Conservation (phyloP, 805 yeast genomes). For the Brettanomyces sp. region DNA sequence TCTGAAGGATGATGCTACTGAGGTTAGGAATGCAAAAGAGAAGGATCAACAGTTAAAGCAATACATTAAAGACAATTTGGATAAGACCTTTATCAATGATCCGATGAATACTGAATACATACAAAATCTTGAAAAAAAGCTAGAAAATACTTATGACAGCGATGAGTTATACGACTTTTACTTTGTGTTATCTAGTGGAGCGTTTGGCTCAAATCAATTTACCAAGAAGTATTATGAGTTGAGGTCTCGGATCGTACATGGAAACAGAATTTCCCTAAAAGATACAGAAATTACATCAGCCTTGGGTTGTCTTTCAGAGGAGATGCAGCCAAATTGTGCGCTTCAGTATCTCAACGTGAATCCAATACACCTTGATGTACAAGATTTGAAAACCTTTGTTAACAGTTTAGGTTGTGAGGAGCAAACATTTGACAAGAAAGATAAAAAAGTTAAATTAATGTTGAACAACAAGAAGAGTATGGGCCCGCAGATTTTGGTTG, state of each 20-base stretch:
- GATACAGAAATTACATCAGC: too few relatives aligned
- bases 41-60: background rate
- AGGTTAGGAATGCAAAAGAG: constrained; percentile 2
- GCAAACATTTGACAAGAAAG: background rate
- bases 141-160: background rate
- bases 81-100: background rate
- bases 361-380: background rate
- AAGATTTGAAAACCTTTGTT: background rate
- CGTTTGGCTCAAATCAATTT: background rate
- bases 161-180: background rate
- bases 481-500: background rate
- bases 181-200: background rate
- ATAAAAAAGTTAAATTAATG: background rate
- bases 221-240: too few relatives aligned
- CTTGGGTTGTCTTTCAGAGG: too few relatives aligned
- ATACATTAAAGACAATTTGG: background rate
- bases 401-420: background rate
- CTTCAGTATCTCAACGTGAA: too few relatives aligned
- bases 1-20: constrained; percentile 7
- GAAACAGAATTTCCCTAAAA: too few relatives aligned
- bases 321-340: too few relatives aligned
- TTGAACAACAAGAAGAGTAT: background rate
- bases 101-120: background rate
- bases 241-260: too few relatives aligned
- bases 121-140: background rate